Conservation (phyloP, 208 protist species). For the Willaertia magna region DNA sequence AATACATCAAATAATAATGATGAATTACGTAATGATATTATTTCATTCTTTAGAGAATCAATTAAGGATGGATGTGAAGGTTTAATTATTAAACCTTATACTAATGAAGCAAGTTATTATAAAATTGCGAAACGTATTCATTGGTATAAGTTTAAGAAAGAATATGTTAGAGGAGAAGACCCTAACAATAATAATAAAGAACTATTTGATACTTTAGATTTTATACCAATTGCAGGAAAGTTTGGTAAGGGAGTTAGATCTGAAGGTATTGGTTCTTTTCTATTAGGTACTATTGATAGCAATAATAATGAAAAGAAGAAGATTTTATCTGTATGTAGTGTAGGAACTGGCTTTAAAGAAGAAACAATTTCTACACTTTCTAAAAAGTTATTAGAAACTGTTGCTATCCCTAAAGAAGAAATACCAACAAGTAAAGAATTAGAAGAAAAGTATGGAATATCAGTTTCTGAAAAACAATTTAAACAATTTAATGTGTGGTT, state of each 20-base stretch:
- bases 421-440: slow-evolving; percentile 54
- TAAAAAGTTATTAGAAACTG: slow-evolving; percentile 36
- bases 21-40: slow-evolving; percentile 77
- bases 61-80: slow-evolving; percentile 79
- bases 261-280: slow-evolving; percentile 89
- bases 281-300: slow-evolving; percentile 93
- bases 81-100: slow-evolving; percentile 96
- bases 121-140: slow-evolving; percentile 83
- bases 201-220: slow-evolving; percentile 93
- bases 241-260: slow-evolving; percentile 95
- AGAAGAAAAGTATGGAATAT: slow-evolving; percentile 9
- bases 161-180: slow-evolving; percentile 91
- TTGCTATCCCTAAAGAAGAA: slow-evolving; percentile 45
- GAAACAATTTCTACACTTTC: slow-evolving; percentile 60
- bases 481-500: slow-evolving; percentile 91
- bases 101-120: slow-evolving; percentile 73
- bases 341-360: slow-evolving; percentile 92
- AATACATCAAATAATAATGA: slow-evolving; percentile 66
- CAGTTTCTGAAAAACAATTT: neutral
- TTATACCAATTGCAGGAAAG: slow-evolving; percentile 94
- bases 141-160: slow-evolving; percentile 98
- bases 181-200: too few species aligned
- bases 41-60: slow-evolving; percentile 82
- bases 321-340: slow-evolving; percentile 93
- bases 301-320: slow-evolving; percentile 90